phyloP scores from a whole-genome alignment of 192 early-diverging fungal species.

The Coemansia sp. region DNA sequence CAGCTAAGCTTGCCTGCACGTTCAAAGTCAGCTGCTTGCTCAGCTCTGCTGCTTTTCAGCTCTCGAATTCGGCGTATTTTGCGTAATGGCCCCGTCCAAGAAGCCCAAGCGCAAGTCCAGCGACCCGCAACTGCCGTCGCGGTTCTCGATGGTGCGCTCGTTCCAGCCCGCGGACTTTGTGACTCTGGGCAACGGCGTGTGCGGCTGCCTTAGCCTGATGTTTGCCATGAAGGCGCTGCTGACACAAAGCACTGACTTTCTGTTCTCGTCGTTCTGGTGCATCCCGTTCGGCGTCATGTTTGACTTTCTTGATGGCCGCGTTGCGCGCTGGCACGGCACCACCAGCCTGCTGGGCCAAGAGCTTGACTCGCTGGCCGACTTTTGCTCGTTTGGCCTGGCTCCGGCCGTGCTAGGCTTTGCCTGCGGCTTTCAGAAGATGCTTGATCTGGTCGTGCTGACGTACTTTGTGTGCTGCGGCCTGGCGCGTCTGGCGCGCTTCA shows the following conservation, averaged over 20 bases:
- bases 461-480: slow-evolving; percentile 87
- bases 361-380: slow-evolving; percentile 83
- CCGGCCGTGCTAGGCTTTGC: slow-evolving; percentile 80
- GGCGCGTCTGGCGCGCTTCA: slow-evolving; percentile 81
- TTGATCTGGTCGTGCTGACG: slow-evolving; percentile 71
- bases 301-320: slow-evolving; percentile 73
- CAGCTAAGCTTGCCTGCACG: too few relatives aligned
- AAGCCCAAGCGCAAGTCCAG: slow-evolving; percentile 35
- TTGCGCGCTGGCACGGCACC: slow-evolving; percentile 76
- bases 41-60: too few relatives aligned
- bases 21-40: neutral
- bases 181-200: slow-evolving; percentile 81
- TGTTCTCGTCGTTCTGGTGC: slow-evolving; percentile 60
- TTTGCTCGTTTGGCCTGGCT: slow-evolving; percentile 73
- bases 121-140: slow-evolving; percentile 33
- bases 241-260: slow-evolving; percentile 57
- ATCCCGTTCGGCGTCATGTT: slow-evolving; percentile 68
- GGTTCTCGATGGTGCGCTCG: slow-evolving; percentile 54
- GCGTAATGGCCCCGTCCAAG: slow-evolving; percentile 4
- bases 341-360: slow-evolving; percentile 81
- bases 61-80: neutral
- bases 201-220: slow-evolving; percentile 68
- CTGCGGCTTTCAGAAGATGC: slow-evolving; percentile 76
- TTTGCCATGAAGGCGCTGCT: slow-evolving; percentile 69
- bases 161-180: slow-evolving; percentile 84